Evolutionary conservation across 179 eudicot species (phyloP).

Genomic region (Silene vulgaris): DNA sequence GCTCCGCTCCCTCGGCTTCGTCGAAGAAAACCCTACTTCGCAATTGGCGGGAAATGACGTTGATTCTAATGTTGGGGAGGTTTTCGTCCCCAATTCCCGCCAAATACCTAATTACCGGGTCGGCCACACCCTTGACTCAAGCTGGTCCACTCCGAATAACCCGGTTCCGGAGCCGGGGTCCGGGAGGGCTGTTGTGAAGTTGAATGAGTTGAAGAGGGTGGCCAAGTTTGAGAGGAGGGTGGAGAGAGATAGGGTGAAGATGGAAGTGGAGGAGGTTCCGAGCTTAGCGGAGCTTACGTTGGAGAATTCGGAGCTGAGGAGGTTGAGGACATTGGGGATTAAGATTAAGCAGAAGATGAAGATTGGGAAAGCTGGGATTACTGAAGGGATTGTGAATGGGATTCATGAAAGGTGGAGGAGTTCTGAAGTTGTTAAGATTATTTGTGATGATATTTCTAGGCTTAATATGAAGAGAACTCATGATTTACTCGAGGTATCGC

Average conservation of each 20-base stretch:
- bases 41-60: neutral
- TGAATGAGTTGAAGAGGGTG: slow-evolving; percentile 42
- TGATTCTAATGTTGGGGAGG: slow-evolving; percentile 40
- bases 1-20: slow-evolving; percentile 74
- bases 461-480: slow-evolving; percentile 93
- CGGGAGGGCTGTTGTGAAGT: slow-evolving; percentile 44
- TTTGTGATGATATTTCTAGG: slow-evolving; percentile 69
- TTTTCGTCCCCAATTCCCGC: slow-evolving; percentile 64
- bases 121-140: slow-evolving; percentile 80
- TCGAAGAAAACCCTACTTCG: slow-evolving; percentile 33
- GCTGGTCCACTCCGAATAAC: slow-evolving; percentile 83
- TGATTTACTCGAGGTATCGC: slow-evolving; percentile 30
- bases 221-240: slow-evolving; percentile 41
- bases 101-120: slow-evolving; percentile 53
- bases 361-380: slow-evolving; percentile 86
- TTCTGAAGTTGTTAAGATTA: slow-evolving; percentile 65
- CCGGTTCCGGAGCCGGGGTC: slow-evolving; percentile 77
- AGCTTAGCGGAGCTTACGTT: slow-evolving; percentile 68
- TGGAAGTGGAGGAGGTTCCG: slow-evolving; percentile 34
- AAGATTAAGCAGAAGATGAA: slow-evolving; percentile 62
- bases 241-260: slow-evolving; percentile 20
- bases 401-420: slow-evolving; percentile 91
- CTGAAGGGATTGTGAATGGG: slow-evolving; percentile 90
- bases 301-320: slow-evolving; percentile 49
- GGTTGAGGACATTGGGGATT: slow-evolving; percentile 64